Conservation (phyloP, 805 yeast species). For the Saccharomycopsis synnaedendra region DNA sequence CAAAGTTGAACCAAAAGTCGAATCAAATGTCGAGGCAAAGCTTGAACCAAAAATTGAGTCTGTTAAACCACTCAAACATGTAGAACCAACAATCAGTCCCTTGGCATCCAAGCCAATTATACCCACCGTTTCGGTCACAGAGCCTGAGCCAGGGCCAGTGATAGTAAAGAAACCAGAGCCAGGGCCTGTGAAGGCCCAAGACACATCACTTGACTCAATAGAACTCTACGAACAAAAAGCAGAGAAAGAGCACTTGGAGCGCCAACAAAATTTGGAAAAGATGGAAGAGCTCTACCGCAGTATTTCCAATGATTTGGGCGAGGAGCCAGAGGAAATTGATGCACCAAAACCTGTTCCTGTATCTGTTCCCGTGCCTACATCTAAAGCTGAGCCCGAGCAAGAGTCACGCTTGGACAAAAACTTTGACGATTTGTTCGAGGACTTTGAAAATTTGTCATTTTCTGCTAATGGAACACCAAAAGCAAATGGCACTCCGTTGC, state of each 20-base stretch:
- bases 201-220: constrained; percentile 6
- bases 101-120: no score
- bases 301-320: constrained; percentile 10
- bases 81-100: no score
- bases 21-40: not conserved
- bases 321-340: not conserved
- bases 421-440: constrained; percentile 15
- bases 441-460: constrained; percentile 13
- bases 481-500: not conserved
- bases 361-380: not conserved
- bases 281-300: constrained; percentile 11
- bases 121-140: not conserved
- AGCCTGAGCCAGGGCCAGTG: not conserved
- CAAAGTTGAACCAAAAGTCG: not conserved
- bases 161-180: not conserved
- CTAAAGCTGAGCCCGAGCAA: not conserved
- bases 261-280: constrained; percentile 7
- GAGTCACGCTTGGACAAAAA: constrained; percentile 10
- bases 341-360: not conserved
- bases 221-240: constrained; percentile 3
- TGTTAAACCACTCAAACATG: not conserved
- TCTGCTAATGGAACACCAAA: not conserved
- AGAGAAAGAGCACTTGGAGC: constrained; percentile 8
- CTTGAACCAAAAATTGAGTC: not conserved
- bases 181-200: not conserved